Percentiles rank a stretch among this genome's conserved stretches.
phyloP scores from a whole-genome alignment of 2,329 filamentous ascomycete genomes.

The Aspergillus costaricaensis region DNA sequence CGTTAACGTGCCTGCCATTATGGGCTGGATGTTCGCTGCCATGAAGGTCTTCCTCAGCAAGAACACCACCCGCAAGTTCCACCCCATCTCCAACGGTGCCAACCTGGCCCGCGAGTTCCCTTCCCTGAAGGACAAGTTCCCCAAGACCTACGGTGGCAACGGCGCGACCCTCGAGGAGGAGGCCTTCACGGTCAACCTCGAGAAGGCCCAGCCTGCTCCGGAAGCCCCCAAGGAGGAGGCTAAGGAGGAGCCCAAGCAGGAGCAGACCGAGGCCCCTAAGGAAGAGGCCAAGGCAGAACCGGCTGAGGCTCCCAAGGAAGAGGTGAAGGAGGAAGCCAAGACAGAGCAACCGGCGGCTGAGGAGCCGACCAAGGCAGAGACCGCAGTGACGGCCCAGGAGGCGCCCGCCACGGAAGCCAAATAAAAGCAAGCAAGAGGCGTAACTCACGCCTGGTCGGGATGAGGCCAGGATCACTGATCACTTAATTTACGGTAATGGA shows the following conservation, averaged over 20 bases:
- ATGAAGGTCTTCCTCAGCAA: conserved; percentile 75
- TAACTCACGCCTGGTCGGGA: neutral
- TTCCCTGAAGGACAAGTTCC: conserved; percentile 64
- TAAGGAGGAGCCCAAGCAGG: conserved; percentile 5
- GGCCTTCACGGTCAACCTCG: conserved; percentile 34
- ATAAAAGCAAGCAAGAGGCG: conserved; percentile 9
- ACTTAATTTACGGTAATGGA: conserved; percentile 12
- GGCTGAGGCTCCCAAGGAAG: neutral
- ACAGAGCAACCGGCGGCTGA: conserved; percentile 18
- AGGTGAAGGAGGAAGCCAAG: conserved; percentile 2
- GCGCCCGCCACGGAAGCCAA: conserved; percentile 17
- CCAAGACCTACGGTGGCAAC: conserved; percentile 77
- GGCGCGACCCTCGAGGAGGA: conserved; percentile 53
- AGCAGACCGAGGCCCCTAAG: conserved; percentile 10
- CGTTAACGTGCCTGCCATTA: conserved; percentile 86
- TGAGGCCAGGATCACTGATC: neutral
- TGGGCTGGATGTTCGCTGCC: conserved; percentile 80
- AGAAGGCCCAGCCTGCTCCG: conserved; percentile 23
- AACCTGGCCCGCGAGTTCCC: conserved; percentile 65
- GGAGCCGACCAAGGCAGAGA: conserved; percentile 20
- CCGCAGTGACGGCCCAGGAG: conserved; percentile 25
- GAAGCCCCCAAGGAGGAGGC: conserved; percentile 10
- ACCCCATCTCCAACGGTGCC: conserved; percentile 72
- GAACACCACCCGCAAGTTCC: conserved; percentile 77
- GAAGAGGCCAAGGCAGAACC: conserved; percentile 17